These are phyloP conservation scores for Myxozyma kluyveri DNA, from an alignment of 805 yeast genomes.

Conservation along the genomic window DNA sequence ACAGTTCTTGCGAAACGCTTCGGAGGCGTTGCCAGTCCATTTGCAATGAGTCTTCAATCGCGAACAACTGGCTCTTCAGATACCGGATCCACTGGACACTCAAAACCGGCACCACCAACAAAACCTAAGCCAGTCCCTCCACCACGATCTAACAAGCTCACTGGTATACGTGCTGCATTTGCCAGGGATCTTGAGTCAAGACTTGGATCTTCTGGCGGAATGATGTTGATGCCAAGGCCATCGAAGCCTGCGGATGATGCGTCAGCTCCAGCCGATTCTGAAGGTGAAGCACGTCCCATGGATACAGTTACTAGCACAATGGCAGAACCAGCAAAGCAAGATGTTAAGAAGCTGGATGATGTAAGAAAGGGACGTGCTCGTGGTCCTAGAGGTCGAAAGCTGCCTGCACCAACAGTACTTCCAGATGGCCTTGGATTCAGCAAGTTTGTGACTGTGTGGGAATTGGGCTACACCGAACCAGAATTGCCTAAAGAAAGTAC, in stretches of 20 bases:
- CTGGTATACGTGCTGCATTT: conserved; percentile 47
- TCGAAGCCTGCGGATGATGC: conserved; percentile 6
- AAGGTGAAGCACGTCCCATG: conserved; percentile 13
- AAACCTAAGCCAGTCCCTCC: conserved; percentile 22
- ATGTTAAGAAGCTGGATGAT: conserved; percentile 35
- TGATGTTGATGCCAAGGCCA: conserved; percentile 46
- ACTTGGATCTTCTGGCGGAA: conserved; percentile 48
- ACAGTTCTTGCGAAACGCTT: neutral
- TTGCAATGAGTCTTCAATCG: neutral
- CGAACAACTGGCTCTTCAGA: neutral
- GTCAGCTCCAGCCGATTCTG: conserved; percentile 2
- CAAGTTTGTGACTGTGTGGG: conserved; percentile 16
- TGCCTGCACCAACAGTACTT: conserved; percentile 53
- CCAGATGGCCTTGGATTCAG: conserved; percentile 32
- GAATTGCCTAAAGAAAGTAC: neutral
- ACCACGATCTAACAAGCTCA: conserved; percentile 34
- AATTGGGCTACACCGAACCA: conserved; percentile 10
- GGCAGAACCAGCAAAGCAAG: conserved; percentile 23
- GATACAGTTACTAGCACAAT: conserved; percentile 1
- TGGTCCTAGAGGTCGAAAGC: conserved; percentile 72
- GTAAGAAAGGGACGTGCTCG: conserved; percentile 54
- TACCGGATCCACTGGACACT: neutral
- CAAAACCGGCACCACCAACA: conserved; percentile 1
- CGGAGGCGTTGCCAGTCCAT: neutral
- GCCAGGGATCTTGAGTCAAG: conserved; percentile 61